phyloP scores from a whole-genome alignment of 2,329 filamentous ascomycete genomes.

The Colletotrichum sp. region DNA sequence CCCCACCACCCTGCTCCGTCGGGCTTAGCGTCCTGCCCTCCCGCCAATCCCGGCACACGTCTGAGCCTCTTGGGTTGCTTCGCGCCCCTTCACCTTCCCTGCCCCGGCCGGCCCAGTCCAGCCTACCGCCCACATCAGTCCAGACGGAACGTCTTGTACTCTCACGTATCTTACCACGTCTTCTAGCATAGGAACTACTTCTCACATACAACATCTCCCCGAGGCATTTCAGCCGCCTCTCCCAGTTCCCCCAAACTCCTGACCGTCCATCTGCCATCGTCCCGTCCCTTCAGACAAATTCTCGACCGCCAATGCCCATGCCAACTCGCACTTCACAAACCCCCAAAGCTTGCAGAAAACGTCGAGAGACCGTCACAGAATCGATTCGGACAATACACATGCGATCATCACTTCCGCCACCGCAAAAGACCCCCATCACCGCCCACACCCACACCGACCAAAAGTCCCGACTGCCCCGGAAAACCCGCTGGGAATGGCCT shows the following conservation, averaged over 20 bases:
- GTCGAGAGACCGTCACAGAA: neutral
- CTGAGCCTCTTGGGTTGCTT: conserved; percentile 21
- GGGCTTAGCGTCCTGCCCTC: neutral
- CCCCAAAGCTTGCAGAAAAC: neutral
- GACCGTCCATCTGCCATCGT: neutral
- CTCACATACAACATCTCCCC: neutral
- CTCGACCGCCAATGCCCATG: neutral
- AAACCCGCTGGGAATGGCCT: conserved; percentile 14
- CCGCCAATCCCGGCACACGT: conserved; percentile 21
- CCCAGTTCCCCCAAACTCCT: neutral
- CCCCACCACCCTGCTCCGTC: neutral
- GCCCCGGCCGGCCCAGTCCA: conserved; percentile 1
- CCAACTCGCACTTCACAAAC: neutral
- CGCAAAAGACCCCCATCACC: neutral
- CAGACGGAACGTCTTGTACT: neutral
- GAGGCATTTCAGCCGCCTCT: conserved; percentile 16
- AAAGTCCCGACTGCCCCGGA: neutral
- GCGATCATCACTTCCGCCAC: neutral
- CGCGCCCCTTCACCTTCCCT: conserved; percentile 4
- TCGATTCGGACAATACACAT: neutral
- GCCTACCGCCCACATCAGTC: conserved; percentile 2
- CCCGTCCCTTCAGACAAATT: neutral
- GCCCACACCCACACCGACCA: neutral
- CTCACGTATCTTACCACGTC: neutral
- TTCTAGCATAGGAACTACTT: neutral